Evolutionary conservation across 192 early-diverging fungal genomes (phyloP), one percentile per base, ranked within the genome.

Genomic region (Backusella liffmaniae): DNA sequence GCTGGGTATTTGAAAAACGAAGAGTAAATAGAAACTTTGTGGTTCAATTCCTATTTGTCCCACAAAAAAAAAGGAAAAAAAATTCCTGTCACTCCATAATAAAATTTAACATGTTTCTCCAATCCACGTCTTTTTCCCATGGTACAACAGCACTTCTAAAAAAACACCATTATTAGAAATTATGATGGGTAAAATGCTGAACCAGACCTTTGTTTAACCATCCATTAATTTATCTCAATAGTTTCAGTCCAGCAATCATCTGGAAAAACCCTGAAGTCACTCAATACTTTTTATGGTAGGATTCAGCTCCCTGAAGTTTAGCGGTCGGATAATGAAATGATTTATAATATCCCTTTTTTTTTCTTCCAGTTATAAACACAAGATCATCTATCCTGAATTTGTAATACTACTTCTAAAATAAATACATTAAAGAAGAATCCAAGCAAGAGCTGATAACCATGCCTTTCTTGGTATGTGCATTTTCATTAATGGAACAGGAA

Each of bases 161-260:
- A 29, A 29, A 62, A 26, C 23, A 62, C 56, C 56, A 62, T 62
- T 62, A 23, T 62, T 62, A 62, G 56, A 29, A 62, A 62, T 62
- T 29, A 62, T 23, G 56, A 62, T 62, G 56, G 56, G 56, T 62
- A 62, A 62, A 62, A 62, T 62, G 23, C 56, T 62, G 56, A 62
- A 62, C 56, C 56, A 62, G 56, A 13, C 26, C 56, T 62, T 39
- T 62, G 56, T 62, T 62, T 29, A 29, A 29, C 56, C 23, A 12
- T 29, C 56, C 56, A 29, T 62, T 62, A 62, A 62, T 62, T 56
- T 62, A 62, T 29, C 56, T 29, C 9, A 62, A 10, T 26, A 62
- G 56, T 62, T 62, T n/a, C 56, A 62, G 56, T 62, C 8, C 21
- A 56, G 7, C 53, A 56, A 9, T 56, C 21, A 56, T 56, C 53